phyloP scores from a whole-genome alignment of 148 eudicot species.

The Rhododendron vialii region DNA sequence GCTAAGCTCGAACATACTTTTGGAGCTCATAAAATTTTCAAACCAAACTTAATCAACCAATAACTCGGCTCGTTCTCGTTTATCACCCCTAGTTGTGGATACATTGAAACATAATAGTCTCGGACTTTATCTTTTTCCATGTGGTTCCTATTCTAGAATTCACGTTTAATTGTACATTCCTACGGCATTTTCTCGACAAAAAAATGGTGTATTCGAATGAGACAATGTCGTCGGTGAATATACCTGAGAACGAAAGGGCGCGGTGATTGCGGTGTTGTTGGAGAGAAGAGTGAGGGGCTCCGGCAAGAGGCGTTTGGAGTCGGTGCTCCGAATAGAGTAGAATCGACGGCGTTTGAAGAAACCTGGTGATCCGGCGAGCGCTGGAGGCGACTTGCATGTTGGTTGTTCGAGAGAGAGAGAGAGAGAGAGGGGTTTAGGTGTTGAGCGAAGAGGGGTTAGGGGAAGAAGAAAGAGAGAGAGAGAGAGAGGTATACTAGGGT shows the following conservation, averaged over 20 bases:
- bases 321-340: constrained; percentile 14
- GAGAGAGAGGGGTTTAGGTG: not conserved
- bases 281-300: constrained; percentile 8
- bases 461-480: not conserved
- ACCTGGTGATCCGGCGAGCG: constrained; percentile 36
- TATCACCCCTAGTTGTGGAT: not conserved
- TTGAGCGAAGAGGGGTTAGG: not conserved
- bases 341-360: constrained; percentile 14
- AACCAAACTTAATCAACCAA: no score
- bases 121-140: not conserved
- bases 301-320: constrained; percentile 2
- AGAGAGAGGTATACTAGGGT: not conserved
- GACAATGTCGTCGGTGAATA: not conserved
- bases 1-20: not conserved
- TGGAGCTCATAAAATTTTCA: not conserved
- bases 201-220: not conserved
- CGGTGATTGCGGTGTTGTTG: constrained; percentile 13
- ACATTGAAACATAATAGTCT: not conserved
- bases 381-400: constrained; percentile 33
- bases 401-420: not conserved
- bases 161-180: not conserved
- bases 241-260: constrained; percentile 20
- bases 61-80: not conserved
- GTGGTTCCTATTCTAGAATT: not conserved
- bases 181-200: not conserved